Base-by-base conservation (phyloP, 2,329 filamentous ascomycete genomes). In the Penicillium sp. region DNA sequence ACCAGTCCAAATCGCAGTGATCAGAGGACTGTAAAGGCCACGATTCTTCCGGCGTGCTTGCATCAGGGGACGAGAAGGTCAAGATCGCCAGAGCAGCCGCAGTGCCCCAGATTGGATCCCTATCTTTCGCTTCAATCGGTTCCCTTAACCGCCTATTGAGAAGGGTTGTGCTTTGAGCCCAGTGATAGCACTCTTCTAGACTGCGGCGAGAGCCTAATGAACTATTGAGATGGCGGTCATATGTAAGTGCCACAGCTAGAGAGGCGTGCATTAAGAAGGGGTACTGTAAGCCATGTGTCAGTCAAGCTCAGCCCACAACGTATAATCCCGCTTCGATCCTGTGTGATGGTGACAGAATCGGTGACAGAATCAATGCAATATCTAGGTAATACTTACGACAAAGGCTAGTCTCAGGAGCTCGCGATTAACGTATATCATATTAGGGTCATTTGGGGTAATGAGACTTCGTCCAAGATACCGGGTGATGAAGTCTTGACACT, bases 1-100 rank as follows among this genome's bases (percentile, higher is more conserved):
- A 61, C 82, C 82, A 86, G 57, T 79, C 72, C 1, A 85, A 68
- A 53, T 83, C 79, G 0, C 66, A 59, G 0, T 68, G 51, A 0
- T 67, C 67, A 0, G 69, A 62, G 2, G 66, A 54, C 32, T 72
- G 76, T 1, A 86, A 66, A 0, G 82, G 82, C 82, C 82, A 86
- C 2, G 77, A 71, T 47, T 78, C 63, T 43, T 75, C 64, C 0
- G 78, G 68, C 0, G 67, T 63, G 41, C 43, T 44, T 2, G 69
- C 68, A 39, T 77, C 72, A 0, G 72, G 64, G 1, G 67, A 70
- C 0, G 72, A 65, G 50, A 77, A 75, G 0, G 67, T 55, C 1
- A 76, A 40, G 2, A 77, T 58, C 1, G 66, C 69, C 0, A 78
- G 54, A 6, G 71, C 68, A 20, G 75, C 72, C 0, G 75, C 75